Conservation (phyloP, 768 basidiomycete species). For the Dacryopinax spathularia region DNA sequence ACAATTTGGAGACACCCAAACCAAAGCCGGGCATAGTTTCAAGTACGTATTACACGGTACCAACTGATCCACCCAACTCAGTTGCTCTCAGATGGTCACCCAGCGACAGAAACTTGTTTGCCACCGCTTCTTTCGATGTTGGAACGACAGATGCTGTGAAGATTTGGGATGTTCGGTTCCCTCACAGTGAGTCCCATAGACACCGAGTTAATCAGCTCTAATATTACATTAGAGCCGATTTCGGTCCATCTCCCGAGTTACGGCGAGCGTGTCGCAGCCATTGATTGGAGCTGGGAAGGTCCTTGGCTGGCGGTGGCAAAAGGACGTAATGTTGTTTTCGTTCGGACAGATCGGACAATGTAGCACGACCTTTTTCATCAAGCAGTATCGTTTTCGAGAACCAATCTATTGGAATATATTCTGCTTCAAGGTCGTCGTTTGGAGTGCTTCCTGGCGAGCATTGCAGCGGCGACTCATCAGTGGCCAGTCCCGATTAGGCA, state of each 20-base stretch:
- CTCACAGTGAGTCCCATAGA: background rate
- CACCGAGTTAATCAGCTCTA: background rate
- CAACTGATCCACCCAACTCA: background rate
- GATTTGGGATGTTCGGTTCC: background rate
- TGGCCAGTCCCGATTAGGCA: background rate
- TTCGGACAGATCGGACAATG: background rate
- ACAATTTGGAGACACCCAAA: conserved; percentile 45
- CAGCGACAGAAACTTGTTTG: background rate
- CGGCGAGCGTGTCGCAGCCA: background rate
- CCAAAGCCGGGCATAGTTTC: conserved; percentile 54
- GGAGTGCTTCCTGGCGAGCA: conserved; percentile 42
- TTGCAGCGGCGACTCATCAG: background rate
- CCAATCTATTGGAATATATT: too few species aligned
- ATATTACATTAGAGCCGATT: conserved; percentile 24
- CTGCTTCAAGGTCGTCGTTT: too few species aligned
- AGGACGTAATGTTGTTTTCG: background rate
- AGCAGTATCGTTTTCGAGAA: too few species aligned
- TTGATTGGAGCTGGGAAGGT: background rate
- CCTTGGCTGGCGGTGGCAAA: background rate
- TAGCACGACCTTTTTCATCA: background rate
- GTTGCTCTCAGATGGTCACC: conserved; percentile 4
- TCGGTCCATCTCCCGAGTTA: background rate
- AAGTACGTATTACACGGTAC: conserved; percentile 30
- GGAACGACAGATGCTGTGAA: background rate
- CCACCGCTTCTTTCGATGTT: background rate